phyloP scores from a whole-genome alignment of 1,139 yeast species.

The Saccharomyces hybrid region DNA sequence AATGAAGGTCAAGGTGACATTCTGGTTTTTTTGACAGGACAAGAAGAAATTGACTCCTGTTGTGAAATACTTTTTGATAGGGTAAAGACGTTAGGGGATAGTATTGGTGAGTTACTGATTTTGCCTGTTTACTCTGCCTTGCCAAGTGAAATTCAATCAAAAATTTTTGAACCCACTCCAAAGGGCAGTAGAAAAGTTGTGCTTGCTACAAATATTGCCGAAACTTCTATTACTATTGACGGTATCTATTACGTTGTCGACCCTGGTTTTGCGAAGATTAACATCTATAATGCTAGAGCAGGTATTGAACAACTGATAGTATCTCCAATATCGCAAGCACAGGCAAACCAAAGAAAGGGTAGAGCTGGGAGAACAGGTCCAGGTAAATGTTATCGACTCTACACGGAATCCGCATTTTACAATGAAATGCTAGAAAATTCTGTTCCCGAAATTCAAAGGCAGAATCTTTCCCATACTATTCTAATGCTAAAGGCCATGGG shows the following conservation, averaged over 20 bases:
- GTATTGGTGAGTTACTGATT: slow-evolving; percentile 59
- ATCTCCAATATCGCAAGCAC: slow-evolving; percentile 83
- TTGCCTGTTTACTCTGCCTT: slow-evolving; percentile 90
- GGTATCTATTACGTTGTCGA: slow-evolving; percentile 87
- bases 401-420: slow-evolving; percentile 77
- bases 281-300: slow-evolving; percentile 68
- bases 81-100: slow-evolving; percentile 56
- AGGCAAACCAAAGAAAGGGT: slow-evolving; percentile 94
- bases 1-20: slow-evolving; percentile 78
- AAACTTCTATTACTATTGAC: slow-evolving; percentile 90
- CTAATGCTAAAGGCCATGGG: slow-evolving; percentile 94
- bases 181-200: slow-evolving; percentile 74
- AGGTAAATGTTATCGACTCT: slow-evolving; percentile 85
- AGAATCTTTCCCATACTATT: slow-evolving; percentile 76
- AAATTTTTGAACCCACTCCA: slow-evolving; percentile 85
- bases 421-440: slow-evolving; percentile 83
- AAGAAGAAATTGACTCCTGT: slow-evolving; percentile 86
- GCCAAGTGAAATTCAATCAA: slow-evolving; percentile 75
- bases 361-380: slow-evolving; percentile 97
- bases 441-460: slow-evolving; percentile 89
- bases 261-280: slow-evolving; percentile 88
- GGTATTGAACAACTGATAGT: slow-evolving; percentile 89
- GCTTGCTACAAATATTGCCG: slow-evolving; percentile 92
- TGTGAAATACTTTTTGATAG: slow-evolving; percentile 67
- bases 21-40: slow-evolving; percentile 79